A percentile compares a stretch with the other conserved stretches of the same genome.
Conservation (phyloP, 2,329 filamentous ascomycete genomes). For the Aspergillus flavus region DNA sequence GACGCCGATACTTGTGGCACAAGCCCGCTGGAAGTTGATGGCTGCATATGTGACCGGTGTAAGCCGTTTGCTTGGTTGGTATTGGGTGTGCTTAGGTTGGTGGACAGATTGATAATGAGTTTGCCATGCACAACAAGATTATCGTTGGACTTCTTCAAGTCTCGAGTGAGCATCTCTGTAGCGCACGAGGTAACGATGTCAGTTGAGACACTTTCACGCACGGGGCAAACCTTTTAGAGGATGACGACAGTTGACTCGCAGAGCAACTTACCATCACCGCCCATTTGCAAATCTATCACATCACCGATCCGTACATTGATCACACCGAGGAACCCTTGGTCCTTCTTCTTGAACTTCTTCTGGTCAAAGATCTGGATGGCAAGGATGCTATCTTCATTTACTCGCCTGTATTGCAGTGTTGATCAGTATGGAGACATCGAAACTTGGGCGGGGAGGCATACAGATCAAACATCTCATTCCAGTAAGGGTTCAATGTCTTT, state of each 20-base stretch:
- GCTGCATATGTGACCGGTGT: slow-evolving; percentile 37
- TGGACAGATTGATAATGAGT: slow-evolving; percentile 93
- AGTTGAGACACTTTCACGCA: neutral
- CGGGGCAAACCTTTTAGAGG: neutral
- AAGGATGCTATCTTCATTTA: slow-evolving; percentile 92
- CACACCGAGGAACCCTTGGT: slow-evolving; percentile 95
- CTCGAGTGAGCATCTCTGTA: slow-evolving; percentile 91
- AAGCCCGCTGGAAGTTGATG: slow-evolving; percentile 44
- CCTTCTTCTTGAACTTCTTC: slow-evolving; percentile 99
- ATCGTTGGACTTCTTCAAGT: slow-evolving; percentile 96
- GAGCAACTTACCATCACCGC: slow-evolving; percentile 76
- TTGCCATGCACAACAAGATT: slow-evolving; percentile 98
- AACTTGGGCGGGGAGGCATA: slow-evolving; percentile 45
- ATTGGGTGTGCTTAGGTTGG: slow-evolving; percentile 75
- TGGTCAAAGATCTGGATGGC: slow-evolving; percentile 99
- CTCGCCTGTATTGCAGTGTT: slow-evolving; percentile 61
- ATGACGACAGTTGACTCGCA: neutral
- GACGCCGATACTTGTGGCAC: slow-evolving; percentile 34
- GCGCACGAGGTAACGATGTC: slow-evolving; percentile 18
- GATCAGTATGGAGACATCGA: slow-evolving; percentile 15
- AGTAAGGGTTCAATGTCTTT: slow-evolving; percentile 98
- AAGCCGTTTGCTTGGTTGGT: slow-evolving; percentile 52
- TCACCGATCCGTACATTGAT: slow-evolving; percentile 96
- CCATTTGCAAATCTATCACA: slow-evolving; percentile 85
- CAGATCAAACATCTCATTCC: slow-evolving; percentile 99